Evolutionary conservation across 1,139 yeast species (phyloP).

Genomic region (Taiozyma onychis): DNA sequence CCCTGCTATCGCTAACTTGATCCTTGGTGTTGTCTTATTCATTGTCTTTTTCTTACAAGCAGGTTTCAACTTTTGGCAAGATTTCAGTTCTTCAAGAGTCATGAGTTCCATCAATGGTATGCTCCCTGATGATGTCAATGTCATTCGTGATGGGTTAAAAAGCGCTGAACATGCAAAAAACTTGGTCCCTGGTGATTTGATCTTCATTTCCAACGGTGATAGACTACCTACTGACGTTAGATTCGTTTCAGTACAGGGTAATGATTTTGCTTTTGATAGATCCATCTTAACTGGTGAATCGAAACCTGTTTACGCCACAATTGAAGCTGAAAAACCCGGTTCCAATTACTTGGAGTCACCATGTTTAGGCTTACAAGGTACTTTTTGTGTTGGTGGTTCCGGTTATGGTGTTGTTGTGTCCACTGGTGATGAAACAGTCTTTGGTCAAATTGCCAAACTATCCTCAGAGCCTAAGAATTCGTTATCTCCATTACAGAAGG

Average conservation of each 20-base stretch:
- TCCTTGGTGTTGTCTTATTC: conserved; percentile 40
- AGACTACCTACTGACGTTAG: conserved; percentile 48
- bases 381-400: conserved; percentile 42
- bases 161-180: conserved; percentile 33
- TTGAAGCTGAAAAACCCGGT: conserved; percentile 27
- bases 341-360: conserved; percentile 39
- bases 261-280: conserved; percentile 45
- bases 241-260: conserved; percentile 27
- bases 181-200: conserved; percentile 48
- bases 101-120: conserved; percentile 44
- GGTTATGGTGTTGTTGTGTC: conserved; percentile 42
- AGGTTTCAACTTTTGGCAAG: conserved; percentile 43
- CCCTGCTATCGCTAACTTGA: conserved; percentile 42
- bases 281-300: conserved; percentile 52
- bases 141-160: conserved; percentile 37
- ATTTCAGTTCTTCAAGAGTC: conserved; percentile 42
- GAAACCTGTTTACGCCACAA: conserved; percentile 38
- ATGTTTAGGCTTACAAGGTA: conserved; percentile 45
- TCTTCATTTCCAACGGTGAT: conserved; percentile 39
- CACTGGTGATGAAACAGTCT: conserved; percentile 43
- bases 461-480: conserved; percentile 34
- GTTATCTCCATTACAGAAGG: conserved; percentile 41
- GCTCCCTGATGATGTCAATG: conserved; percentile 40
- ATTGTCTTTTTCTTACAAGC: conserved; percentile 45
- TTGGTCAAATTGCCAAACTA: conserved; percentile 43